These are phyloP conservation scores for Penicillium capsulatum DNA, from an alignment of 2,329 filamentous ascomycete genomes.

Conservation along the genomic window DNA sequence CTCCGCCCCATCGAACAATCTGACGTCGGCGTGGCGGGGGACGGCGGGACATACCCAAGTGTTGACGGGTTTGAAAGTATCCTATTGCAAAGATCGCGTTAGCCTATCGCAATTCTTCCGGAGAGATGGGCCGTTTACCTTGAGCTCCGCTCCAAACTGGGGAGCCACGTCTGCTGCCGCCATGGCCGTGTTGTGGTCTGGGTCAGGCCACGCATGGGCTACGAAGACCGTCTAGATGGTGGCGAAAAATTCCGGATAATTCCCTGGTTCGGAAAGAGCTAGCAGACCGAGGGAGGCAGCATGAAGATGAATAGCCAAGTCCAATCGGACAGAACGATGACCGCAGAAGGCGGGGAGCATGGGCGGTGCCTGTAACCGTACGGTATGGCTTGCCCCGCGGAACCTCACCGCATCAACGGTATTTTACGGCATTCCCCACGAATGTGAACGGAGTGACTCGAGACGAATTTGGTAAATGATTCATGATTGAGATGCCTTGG, in stretches of 20 bases:
- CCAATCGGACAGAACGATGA: constrained; percentile 21
- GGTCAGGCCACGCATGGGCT: constrained; percentile 26
- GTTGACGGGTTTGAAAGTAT: constrained; percentile 94
- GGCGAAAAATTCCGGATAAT: no score
- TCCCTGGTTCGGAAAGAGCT: not conserved
- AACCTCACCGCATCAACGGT: not conserved
- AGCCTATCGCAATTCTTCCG: not conserved
- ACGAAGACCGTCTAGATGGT: not conserved
- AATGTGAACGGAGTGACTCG: no score
- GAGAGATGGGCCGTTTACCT: constrained; percentile 54
- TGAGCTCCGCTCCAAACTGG: constrained; percentile 89
- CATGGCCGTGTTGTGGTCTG: constrained; percentile 51
- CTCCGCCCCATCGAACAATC: constrained; percentile 9
- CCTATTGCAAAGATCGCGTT: constrained; percentile 51
- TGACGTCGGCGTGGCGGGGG: constrained; percentile 12
- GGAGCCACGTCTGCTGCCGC: constrained; percentile 76
- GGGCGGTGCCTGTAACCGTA: constrained; percentile 28
- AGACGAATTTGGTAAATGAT: no score
- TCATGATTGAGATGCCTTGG: no score
- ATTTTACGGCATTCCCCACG: no score
- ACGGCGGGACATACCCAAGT: constrained; percentile 61
- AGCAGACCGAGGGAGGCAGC: not conserved
- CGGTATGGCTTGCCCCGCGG: constrained; percentile 14
- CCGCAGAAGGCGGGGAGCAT: constrained; percentile 24
- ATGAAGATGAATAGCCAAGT: not conserved